Percentiles rank a stretch among this genome's conserved stretches.
phyloP scores from a whole-genome alignment of 2,329 filamentous ascomycete species.

The Ophiostoma australiae region DNA sequence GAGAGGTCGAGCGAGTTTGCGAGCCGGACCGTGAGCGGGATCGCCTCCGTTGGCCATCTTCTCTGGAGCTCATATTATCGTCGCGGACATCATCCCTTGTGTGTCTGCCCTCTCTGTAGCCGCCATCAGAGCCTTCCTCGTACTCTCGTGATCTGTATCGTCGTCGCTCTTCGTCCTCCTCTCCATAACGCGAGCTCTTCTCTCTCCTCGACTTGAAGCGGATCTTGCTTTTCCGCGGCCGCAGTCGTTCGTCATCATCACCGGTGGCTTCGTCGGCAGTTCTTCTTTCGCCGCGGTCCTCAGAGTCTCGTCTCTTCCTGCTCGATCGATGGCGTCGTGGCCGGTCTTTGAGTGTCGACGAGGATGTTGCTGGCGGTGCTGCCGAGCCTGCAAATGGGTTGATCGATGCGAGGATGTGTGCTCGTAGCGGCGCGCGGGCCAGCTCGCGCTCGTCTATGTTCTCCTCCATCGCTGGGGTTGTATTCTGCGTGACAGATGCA shows the following conservation, averaged over 20 bases:
- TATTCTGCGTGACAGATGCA: neutral
- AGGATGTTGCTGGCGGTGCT: conserved; percentile 3
- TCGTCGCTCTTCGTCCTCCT: neutral
- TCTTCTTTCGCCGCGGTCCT: neutral
- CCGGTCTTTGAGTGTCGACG: conserved; percentile 15
- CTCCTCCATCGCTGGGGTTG: conserved; percentile 17
- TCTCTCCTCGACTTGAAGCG: conserved; percentile 18
- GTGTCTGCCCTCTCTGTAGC: neutral
- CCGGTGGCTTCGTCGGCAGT: neutral
- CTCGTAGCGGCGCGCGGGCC: conserved; percentile 35
- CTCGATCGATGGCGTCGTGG: conserved; percentile 8
- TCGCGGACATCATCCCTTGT: neutral
- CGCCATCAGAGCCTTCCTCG: neutral
- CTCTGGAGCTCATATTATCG: neutral
- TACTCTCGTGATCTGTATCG: conserved; percentile 2
- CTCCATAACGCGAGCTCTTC: neutral
- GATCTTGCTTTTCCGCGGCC: conserved; percentile 12
- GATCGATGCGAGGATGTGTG: conserved; percentile 48
- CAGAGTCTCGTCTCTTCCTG: neutral
- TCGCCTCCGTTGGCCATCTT: neutral
- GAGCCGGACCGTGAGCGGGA: neutral
- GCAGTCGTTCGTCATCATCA: conserved; percentile 11
- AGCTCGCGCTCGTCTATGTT: conserved; percentile 19
- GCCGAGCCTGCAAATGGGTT: conserved; percentile 35
- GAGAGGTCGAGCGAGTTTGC: neutral